Conservation (phyloP, 306 rosid species). For the Sechiopsis laciniata region DNA sequence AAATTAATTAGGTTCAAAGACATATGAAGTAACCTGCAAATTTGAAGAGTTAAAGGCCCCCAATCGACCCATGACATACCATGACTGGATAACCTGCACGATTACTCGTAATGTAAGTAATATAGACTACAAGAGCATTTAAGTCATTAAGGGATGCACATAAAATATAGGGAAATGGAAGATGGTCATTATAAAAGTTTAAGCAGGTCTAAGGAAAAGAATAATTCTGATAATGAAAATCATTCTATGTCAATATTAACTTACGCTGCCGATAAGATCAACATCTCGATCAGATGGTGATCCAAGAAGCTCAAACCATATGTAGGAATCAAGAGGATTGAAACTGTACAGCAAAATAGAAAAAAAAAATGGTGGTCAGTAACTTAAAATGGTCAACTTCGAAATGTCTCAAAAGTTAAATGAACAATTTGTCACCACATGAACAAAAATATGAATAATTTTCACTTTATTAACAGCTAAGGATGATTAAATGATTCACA, state of each 20-base stretch:
- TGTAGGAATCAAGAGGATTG: slow-evolving; percentile 75
- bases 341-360: slow-evolving; percentile 48
- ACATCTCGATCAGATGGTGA: slow-evolving; percentile 71
- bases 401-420: neutral
- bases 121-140: neutral
- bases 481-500: too few species aligned
- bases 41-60: slow-evolving; percentile 85
- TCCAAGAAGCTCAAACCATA: slow-evolving; percentile 88
- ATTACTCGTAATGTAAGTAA: slow-evolving; percentile 14
- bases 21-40: slow-evolving; percentile 56
- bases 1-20: slow-evolving; percentile 3
- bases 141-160: neutral
- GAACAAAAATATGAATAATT: neutral
- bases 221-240: neutral
- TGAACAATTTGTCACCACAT: neutral
- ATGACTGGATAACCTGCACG: slow-evolving; percentile 78
- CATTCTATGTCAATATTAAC: slow-evolving; percentile 26
- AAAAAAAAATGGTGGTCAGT: slow-evolving; percentile 5
- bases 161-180: neutral
- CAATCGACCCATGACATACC: slow-evolving; percentile 96
- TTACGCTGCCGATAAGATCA: slow-evolving; percentile 73
- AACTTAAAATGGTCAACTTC: neutral
- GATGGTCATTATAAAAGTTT: neutral
- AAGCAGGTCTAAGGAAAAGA: neutral
- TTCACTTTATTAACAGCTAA: neutral